Evolutionary conservation across 257 asterid genomes (phyloP).

Genomic region (Solanum chiquidenum): DNA sequence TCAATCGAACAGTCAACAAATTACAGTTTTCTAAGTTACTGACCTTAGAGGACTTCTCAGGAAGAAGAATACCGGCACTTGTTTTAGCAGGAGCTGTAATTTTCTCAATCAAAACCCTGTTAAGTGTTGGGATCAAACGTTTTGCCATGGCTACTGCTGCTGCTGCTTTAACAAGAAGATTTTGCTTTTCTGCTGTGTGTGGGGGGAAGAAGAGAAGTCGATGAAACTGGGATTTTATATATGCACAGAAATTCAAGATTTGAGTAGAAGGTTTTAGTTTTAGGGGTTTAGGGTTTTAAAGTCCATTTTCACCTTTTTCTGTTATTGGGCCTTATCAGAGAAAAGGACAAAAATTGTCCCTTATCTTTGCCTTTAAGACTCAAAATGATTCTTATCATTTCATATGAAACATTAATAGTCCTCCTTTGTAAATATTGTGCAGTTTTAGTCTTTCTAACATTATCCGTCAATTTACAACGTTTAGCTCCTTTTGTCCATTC

Average conservation of each 20-base stretch:
- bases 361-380: no score
- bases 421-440: no score
- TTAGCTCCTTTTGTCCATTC: no score
- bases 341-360: no score
- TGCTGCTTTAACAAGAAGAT: neutral
- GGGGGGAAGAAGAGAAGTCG: neutral
- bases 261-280: slow-evolving; percentile 33
- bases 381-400: no score
- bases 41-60: slow-evolving; percentile 76
- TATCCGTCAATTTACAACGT: no score
- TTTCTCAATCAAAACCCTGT: slow-evolving; percentile 78
- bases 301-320: neutral
- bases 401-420: no score
- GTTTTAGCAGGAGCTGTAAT: slow-evolving; percentile 72
- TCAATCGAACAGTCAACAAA: neutral
- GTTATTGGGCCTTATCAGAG: neutral
- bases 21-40: neutral
- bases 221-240: neutral
- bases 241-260: neutral
- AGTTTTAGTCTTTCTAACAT: no score
- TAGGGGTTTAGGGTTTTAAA: slow-evolving; percentile 26
- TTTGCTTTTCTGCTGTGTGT: neutral
- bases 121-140: slow-evolving; percentile 71
- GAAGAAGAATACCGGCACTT: slow-evolving; percentile 78
- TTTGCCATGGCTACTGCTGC: slow-evolving; percentile 40